Conservation (phyloP, 192 early-diverging fungal species). For the Coemansia sp. region DNA sequence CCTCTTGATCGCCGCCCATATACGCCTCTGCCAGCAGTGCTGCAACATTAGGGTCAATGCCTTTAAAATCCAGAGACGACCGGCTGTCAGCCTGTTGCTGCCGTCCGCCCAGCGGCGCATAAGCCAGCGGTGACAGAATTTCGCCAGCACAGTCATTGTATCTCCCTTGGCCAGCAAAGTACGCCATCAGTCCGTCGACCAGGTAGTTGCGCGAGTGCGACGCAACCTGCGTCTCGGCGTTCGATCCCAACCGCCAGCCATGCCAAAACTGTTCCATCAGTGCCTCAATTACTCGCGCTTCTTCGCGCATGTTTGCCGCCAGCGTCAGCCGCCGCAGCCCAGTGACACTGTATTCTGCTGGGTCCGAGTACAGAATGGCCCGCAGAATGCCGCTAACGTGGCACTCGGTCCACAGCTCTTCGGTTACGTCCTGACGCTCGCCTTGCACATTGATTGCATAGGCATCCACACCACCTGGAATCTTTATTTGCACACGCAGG, state of each 20-base stretch:
- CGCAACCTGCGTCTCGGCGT: constrained; percentile 92
- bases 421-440: constrained; percentile 75
- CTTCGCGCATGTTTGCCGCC: constrained; percentile 68
- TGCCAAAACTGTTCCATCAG: constrained; percentile 80
- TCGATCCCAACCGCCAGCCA: constrained; percentile 93
- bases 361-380: constrained; percentile 87
- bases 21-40: constrained; percentile 81
- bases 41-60: constrained; percentile 83
- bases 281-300: constrained; percentile 83
- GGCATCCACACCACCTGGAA: constrained; percentile 96
- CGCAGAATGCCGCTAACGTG: constrained; percentile 86
- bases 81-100: constrained; percentile 8
- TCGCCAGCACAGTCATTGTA: constrained; percentile 70
- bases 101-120: constrained; percentile 36
- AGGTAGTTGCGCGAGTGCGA: constrained; percentile 87
- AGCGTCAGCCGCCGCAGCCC: constrained; percentile 91
- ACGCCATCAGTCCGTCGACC: constrained; percentile 83
- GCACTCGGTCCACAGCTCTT: constrained; percentile 88
- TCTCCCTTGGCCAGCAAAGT: constrained; percentile 83
- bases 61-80: constrained; percentile 40
- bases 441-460: constrained; percentile 87
- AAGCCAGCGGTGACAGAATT: constrained; percentile 72
- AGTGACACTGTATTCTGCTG: constrained; percentile 79
- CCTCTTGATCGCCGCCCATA: constrained; percentile 83
- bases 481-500: constrained; percentile 96